A percentile compares a stretch with the other conserved stretches of the same genome.
Conservation (phyloP, 345 rosid genomes). For the Pelargonium nanum region DNA sequence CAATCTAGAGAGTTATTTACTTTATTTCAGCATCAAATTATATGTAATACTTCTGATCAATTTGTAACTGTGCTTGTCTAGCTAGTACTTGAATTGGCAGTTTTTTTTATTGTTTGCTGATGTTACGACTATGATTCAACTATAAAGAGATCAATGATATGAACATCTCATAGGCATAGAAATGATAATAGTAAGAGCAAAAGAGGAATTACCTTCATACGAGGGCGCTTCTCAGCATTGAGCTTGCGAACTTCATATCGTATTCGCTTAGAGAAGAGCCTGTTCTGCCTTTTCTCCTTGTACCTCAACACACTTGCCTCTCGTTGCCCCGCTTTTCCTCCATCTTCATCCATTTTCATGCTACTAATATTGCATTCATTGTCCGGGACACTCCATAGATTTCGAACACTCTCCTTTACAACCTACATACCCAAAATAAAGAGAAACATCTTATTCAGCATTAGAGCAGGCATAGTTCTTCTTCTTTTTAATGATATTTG, state of each 20-base stretch:
- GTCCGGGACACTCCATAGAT: constrained; percentile 57
- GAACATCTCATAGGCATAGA: too few relatives aligned
- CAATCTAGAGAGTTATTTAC: not conserved
- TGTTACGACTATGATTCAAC: too few relatives aligned
- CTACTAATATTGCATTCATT: constrained; percentile 10
- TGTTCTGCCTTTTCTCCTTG: constrained; percentile 77
- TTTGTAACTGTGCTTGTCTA: too few relatives aligned
- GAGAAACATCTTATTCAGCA: too few relatives aligned
- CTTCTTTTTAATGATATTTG: too few relatives aligned
- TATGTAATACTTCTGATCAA: not conserved
- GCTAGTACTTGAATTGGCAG: too few relatives aligned
- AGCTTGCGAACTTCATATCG: constrained; percentile 88
- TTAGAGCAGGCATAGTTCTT: too few relatives aligned
- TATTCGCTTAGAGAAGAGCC: constrained; percentile 76
- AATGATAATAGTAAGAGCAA: not conserved
- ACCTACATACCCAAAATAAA: constrained; percentile 4
- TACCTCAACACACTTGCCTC: constrained; percentile 86
- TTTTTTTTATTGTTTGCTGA: too few relatives aligned
- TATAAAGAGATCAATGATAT: too few relatives aligned
- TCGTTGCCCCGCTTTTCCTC: constrained; percentile 44
- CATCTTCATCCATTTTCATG: constrained; percentile 10
- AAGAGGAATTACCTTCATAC: constrained; percentile 42
- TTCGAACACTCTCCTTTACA: constrained; percentile 20
- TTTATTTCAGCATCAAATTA: not conserved
- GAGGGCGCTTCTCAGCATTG: constrained; percentile 93